Conservation (phyloP, 192 early-diverging fungal genomes). For the Gonapodya prolifera region DNA sequence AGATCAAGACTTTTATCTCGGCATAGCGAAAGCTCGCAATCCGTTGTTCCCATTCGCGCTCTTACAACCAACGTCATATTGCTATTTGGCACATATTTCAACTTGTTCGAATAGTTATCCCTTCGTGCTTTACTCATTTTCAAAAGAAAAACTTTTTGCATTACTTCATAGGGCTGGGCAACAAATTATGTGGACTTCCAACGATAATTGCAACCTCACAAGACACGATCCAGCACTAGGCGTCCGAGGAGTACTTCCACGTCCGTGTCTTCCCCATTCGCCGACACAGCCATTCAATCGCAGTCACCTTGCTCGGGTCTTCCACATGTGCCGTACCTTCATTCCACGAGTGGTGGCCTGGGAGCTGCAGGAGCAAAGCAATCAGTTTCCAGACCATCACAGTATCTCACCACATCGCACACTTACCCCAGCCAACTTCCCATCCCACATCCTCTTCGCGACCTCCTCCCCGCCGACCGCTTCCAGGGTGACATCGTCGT, state of each 20-base stretch:
- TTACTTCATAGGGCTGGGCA: too few relatives aligned
- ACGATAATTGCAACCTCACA: too few relatives aligned
- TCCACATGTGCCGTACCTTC: background rate
- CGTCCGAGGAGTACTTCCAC: slow-evolving; percentile 6
- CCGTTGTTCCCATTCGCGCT: too few relatives aligned
- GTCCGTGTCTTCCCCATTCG: background rate
- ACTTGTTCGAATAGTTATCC: too few relatives aligned
- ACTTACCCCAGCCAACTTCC: background rate
- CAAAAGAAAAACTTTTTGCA: too few relatives aligned
- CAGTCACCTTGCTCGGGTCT: background rate
- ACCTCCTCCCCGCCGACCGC: slow-evolving; percentile 26
- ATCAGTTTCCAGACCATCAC: background rate
- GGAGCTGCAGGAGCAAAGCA: background rate
- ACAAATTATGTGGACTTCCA: too few relatives aligned
- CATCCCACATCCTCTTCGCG: background rate
- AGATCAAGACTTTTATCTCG: slow-evolving; percentile 9
- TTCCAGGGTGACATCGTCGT: slow-evolving; percentile 23
- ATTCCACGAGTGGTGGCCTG: background rate
- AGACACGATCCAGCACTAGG: too few relatives aligned
- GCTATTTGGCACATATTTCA: too few relatives aligned
- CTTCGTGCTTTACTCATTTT: too few relatives aligned
- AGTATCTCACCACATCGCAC: background rate
- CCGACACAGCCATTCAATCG: background rate
- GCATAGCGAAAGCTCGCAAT: too few relatives aligned
- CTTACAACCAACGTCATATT: too few relatives aligned